Conservation (phyloP, 805 yeast genomes). For the Barnettozyma pratensis region DNA sequence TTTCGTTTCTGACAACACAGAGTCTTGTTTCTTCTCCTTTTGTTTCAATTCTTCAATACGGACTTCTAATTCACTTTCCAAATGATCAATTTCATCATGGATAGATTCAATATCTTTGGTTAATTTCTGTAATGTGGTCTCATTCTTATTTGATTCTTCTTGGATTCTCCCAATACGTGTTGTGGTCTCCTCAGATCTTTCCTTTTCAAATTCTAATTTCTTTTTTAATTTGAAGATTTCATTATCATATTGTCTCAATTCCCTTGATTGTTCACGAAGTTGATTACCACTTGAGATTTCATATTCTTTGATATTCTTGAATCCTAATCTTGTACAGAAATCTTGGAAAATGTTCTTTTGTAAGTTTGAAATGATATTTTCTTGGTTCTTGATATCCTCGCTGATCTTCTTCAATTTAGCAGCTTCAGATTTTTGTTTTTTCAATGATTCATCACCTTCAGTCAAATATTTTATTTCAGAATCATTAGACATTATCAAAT, state of each 20-base stretch:
- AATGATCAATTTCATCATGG: slow-evolving; percentile 29
- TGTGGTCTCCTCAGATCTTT: slow-evolving; percentile 48
- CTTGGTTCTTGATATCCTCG: slow-evolving; percentile 24
- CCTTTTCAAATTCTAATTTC: slow-evolving; percentile 60
- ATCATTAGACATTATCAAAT: slow-evolving; percentile 39
- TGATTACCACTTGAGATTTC: slow-evolving; percentile 63
- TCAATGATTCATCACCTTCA: slow-evolving; percentile 26
- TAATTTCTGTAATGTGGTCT: slow-evolving; percentile 28
- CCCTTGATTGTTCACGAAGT: slow-evolving; percentile 51
- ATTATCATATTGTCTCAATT: slow-evolving; percentile 54
- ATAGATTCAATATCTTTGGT: slow-evolving; percentile 29
- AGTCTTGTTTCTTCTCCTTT: slow-evolving; percentile 27
- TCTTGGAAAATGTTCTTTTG: slow-evolving; percentile 43
- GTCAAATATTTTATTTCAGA: slow-evolving; percentile 50
- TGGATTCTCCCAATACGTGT: slow-evolving; percentile 41
- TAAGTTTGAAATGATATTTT: slow-evolving; percentile 28
- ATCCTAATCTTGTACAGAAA: slow-evolving; percentile 53
- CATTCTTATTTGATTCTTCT: slow-evolving; percentile 33
- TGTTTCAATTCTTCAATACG: slow-evolving; percentile 31
- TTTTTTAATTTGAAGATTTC: slow-evolving; percentile 57
- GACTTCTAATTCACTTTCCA: slow-evolving; percentile 38
- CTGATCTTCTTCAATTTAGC: slow-evolving; percentile 20
- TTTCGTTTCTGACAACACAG: slow-evolving; percentile 30
- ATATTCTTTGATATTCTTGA: slow-evolving; percentile 57
- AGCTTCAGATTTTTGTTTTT: slow-evolving; percentile 22